Evolutionary conservation across 176 grass and related monocot genomes (phyloP), one percentile per base, ranked within the genome.

Genomic region (Ampelocalamus luodianensis): DNA sequence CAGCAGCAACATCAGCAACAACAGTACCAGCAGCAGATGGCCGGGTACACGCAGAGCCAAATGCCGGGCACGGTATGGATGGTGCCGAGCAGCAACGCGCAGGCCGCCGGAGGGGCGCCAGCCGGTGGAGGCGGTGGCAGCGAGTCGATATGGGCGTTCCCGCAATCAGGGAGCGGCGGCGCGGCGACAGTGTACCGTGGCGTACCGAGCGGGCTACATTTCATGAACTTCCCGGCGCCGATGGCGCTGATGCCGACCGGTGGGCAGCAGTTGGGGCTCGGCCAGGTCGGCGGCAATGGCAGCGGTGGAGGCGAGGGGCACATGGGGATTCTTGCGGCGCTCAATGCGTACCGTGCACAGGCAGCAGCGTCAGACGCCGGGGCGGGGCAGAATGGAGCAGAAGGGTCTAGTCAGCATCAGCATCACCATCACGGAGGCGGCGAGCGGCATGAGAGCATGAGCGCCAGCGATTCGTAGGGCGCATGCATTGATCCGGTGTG

Each of bases 61-160:
- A 89, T 94, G 44, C 88, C 90, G 1, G 95, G 95, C 29, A 91
- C 90, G 10, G 80, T 95, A 24, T 98, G 96, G 96, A 95, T 98
- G 96, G 81, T 95, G 53, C 85, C 96, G 54, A 89, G 90, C 88
- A 92, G 89, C 92, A 95, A 83, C 80, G 73, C 59, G 11, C 91
- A 90, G 65, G 90, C 76, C 20, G 90, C 72, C 22, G 74, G 56
- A 46, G 67, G 45, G 10, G 38, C 45, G 1, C 63, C 66, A 3
- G 55, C 56, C 6, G 87, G 85, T 2, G 79, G 76, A 9, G 79
- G 82, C 4, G 68, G 87, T 29, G 87, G 72, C 15, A 73, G 38
- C 23, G 92, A 97, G 76, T 87, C 96, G 22, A 92, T 92, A 10
- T 98, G 96, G 93, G 77, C 96, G 32, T 95, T 98, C 72, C 93